These are phyloP conservation scores for Diospyros lotus DNA, from an alignment of 148 eudicot genomes.

Conservation along the genomic window DNA sequence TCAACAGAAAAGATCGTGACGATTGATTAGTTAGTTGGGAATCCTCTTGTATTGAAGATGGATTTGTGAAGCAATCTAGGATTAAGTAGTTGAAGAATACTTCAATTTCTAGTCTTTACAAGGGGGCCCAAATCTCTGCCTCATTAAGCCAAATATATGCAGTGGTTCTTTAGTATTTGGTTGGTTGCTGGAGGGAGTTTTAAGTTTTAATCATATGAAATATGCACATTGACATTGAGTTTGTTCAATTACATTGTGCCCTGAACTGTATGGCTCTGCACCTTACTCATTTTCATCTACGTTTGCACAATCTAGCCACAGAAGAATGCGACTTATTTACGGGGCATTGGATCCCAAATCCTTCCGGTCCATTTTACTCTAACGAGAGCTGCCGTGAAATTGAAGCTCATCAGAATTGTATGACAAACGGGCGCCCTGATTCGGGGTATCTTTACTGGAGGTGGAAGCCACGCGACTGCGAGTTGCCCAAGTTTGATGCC, in stretches of 20 bases:
- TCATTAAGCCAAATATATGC: background rate
- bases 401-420: constrained; percentile 71
- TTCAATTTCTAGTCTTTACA: background rate
- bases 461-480: constrained; percentile 67
- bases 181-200: background rate
- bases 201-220: too few relatives aligned
- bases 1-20: background rate
- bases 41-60: background rate
- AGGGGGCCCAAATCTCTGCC: background rate
- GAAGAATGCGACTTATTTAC: constrained; percentile 60
- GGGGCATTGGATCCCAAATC: constrained; percentile 69
- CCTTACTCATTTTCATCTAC: background rate
- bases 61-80: background rate
- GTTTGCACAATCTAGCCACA: constrained; percentile 11
- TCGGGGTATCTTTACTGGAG: constrained; percentile 61
- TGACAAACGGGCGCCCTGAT: constrained; percentile 85
- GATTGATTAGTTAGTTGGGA: background rate
- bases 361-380: constrained; percentile 53
- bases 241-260: background rate
- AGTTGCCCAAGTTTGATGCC: constrained; percentile 52
- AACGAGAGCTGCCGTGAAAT: constrained; percentile 51
- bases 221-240: background rate
- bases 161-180: background rate
- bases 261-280: background rate
- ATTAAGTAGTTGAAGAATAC: background rate